Conservation (phyloP, 2,329 filamentous ascomycete species). For the Trichoderma guizhouense region DNA sequence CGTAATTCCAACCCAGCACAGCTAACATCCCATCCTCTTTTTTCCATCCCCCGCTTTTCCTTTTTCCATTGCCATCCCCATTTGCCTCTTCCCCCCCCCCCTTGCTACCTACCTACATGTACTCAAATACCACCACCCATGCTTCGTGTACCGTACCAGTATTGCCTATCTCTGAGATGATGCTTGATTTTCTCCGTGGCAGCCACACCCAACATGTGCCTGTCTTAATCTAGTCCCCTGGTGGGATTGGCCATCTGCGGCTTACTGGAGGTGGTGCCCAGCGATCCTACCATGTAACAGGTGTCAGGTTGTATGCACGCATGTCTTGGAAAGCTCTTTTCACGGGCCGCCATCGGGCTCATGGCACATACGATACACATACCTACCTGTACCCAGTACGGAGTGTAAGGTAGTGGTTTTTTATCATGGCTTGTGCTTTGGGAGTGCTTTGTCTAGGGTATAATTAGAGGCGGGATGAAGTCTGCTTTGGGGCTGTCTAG, state of each 20-base stretch:
- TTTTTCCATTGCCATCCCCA: not conserved
- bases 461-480: not conserved
- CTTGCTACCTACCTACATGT: not conserved
- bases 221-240: not conserved
- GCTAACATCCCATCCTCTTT: not conserved
- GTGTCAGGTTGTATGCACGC: not conserved
- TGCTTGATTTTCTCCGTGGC: not conserved
- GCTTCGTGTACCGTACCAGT: not conserved
- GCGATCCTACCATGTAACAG: conserved; percentile 5
- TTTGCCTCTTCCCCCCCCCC: not conserved
- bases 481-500: not conserved
- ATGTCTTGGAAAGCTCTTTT: not conserved
- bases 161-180: not conserved
- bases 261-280: not conserved
- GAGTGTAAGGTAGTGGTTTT: not conserved
- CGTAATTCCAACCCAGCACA: not conserved
- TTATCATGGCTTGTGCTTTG: not conserved
- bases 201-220: not conserved
- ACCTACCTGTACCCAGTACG: not conserved
- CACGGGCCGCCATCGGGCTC: not conserved
- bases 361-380: not conserved
- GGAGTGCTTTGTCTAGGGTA: not conserved
- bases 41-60: not conserved
- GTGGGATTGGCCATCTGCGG: not conserved
- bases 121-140: not conserved